Evolutionary conservation across 2,329 filamentous ascomycete genomes (phyloP), one percentile per base, ranked within the genome.

Genomic region (Epichloe uncinata): DNA sequence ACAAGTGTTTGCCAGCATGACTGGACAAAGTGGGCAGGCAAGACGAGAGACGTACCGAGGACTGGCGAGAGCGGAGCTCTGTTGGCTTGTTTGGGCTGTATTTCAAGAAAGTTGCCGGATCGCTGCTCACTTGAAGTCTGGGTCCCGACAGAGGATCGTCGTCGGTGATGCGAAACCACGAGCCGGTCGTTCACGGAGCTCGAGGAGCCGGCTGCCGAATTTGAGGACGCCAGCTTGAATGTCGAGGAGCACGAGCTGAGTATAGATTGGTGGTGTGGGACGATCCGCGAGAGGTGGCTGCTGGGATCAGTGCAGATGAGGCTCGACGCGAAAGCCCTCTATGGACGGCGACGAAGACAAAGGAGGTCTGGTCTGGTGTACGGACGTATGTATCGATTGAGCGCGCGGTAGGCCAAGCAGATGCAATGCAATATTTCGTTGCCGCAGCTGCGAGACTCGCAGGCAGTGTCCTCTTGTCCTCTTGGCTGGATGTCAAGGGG

Each of bases 211-310:
- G 71, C 68, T 58, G 68, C 63, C 56, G 67, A 63, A 55, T 66
- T 70, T 68, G 68, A 63, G 58, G 72, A 69, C 67, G 73, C 75
- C 76, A 80, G 72, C 57, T 68, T 74, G 66, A 57, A 54, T 57
- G 56, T 53, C 54, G 47, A 47, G 49, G 45, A 55, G 52, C 52
- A 50, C 55, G 53, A 51, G n/a, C 33, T 22, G 48, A 36, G 11
- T 41, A 50, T 18, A 46, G 26, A 11, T n/a, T 42, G 45, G 44
- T 48, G 35, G 35, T 5, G 35, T 13, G 40, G 18, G 16, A 33
- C 34, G 46, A 26, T 45, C 3, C 26, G 42, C 40, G 18, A 41
- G 16, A 49, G 35, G 22, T 47, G 49, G 45, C 42, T 41, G 30
- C 45, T 22, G 38, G 38, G 37, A 42, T 40, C 47, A 49, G 40